Base-by-base conservation (phyloP, 2,329 filamentous ascomycete genomes). In the Elsinoe ampelina region DNA sequence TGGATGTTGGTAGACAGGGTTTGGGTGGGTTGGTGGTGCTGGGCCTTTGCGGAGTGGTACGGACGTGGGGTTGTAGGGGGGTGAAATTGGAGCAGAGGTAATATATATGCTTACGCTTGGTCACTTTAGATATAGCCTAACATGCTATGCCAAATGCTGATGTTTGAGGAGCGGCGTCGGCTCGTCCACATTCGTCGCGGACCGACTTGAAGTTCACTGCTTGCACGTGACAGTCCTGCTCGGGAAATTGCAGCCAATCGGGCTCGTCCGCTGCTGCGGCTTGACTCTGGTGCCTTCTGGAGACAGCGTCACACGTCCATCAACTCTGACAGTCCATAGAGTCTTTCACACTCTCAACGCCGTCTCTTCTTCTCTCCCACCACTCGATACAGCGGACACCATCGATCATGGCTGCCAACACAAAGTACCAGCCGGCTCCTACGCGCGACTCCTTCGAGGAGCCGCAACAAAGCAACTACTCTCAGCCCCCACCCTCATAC, bases 381-480 rank as follows among this genome's bases (percentile, higher is more conserved):
- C 32, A 52, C 7, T 20, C 48, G 48, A 52, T 15, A 15, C 13
- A 7, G 32, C 30, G 7, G 20, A 7, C 26, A 17, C 7, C 17
- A 30, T 4, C 22, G 30, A 42, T 26, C 41, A 92, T 92, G 87
- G 80, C 85, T 50, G 78, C 83, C 60, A 89, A 82, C 64, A 78
- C 89, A 54, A 93, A 92, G 73, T 97, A 96, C 72, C 80, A 86
- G 63, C 80, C 84, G 54, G 89, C 89, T 65, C 84, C 90, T 19
- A 86, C 89, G 76, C 86, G 88, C 70, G 92, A 96, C 75, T 92
- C 90, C 45, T 81, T 95, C 64, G 86, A 88, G 63, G 85, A 87
- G 64, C 77, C 62, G 70, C 48, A 45, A 17, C 41, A 52, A 34
- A 62, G 70, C 41, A 56, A 36, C 63, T 92, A 86, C 75, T 79